Base-by-base conservation (phyloP, 495 filamentous ascomycete genomes). In the Monascus purpureus region DNA sequence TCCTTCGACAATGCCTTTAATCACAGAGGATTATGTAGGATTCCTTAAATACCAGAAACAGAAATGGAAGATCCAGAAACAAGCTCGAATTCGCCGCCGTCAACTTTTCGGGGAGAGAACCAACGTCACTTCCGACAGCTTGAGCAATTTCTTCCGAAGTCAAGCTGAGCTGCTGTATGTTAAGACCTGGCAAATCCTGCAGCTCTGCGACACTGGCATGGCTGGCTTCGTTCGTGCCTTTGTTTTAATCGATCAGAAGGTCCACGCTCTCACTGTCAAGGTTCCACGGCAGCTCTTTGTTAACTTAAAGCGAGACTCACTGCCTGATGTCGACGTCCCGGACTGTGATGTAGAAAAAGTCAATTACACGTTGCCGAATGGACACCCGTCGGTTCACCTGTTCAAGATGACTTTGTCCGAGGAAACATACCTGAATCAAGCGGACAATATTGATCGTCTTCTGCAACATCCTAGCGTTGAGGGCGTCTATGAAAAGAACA, bases 51-150 rank as follows among this genome's bases (percentile, higher is more conserved):
- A 99, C 46, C 90, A 99, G 48, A 99, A 99, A 55, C 73, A 85
- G 57, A 99, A 99, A 52, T 99, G 90, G 90, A 94, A 85, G 57
- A 81, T 99, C 17, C 90, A 99, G 51, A 92, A 83, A 46, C 82
- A 93, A 53, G 87, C 90, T 25, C 72, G 88, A 25, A 68, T 78
- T 43, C 79, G 90, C 8, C 72, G 90, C 28, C 72, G 87, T 25
- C 90, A 99, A 47, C 64, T 96, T 2, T 99, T 96, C 45, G 90
- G 90, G 19, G 88, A 99, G 40, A 77, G 80, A 28, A 69, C 67
- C 8, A 75, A 72, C 39, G 62, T 70, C 27, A 66, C 73, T 13
- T 57, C 61, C 3, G 82, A 80, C 51, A 76, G 78, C 13, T 75
- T 97, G 45, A 81, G 88, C 35, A 76, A 75, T 37, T 80, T 80